Evolutionary conservation across 352 stramenopile species (phyloP).

Genomic region (Pythium myriotylum): DNA sequence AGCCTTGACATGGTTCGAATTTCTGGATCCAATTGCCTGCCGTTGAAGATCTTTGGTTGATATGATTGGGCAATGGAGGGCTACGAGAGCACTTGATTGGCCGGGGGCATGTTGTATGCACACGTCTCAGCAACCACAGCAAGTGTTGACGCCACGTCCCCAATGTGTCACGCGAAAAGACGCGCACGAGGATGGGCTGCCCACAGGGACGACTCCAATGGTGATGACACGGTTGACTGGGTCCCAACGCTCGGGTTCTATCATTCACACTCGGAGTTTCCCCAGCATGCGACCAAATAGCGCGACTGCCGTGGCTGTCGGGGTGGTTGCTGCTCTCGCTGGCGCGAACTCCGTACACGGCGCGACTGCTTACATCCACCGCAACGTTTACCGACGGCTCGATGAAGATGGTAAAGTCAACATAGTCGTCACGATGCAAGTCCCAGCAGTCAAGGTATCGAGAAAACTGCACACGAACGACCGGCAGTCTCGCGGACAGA

Average conservation of each 20-base stretch:
- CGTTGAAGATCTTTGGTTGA: not conserved
- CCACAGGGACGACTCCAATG: too few species aligned
- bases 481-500: not conserved
- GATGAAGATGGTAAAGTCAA: not conserved
- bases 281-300: too few species aligned
- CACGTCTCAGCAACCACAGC: not conserved
- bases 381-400: conserved; percentile 1
- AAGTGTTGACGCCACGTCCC: too few species aligned
- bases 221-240: too few species aligned
- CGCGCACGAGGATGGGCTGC: too few species aligned
- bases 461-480: not conserved
- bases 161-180: too few species aligned
- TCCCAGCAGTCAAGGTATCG: not conserved
- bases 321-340: not conserved
- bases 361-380: not conserved
- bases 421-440: conserved; percentile 6
- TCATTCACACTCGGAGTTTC: too few species aligned
- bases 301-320: not conserved
- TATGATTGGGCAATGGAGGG: not conserved
- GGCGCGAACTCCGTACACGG: not conserved
- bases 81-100: not conserved
- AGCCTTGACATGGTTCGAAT: too few species aligned
- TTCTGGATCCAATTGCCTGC: not conserved
- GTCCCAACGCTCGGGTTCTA: too few species aligned
- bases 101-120: conserved; percentile 1